Evolutionary conservation across 2,329 filamentous ascomycete species (phyloP).

Genomic region (Monosporascus ibericus): DNA sequence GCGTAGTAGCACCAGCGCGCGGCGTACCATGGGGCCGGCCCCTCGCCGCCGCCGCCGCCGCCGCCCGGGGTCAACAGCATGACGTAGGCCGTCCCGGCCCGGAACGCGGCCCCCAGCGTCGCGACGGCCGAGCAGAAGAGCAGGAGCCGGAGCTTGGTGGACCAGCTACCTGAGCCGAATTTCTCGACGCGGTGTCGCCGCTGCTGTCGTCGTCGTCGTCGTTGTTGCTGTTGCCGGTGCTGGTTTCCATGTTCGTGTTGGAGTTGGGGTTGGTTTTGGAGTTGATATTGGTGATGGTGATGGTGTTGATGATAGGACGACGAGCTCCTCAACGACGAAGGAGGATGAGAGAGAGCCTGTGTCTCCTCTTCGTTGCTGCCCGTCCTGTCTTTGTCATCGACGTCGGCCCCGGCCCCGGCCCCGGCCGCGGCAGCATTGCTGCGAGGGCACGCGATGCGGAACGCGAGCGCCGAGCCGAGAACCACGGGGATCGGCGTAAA

Average conservation of each 20-base stretch:
- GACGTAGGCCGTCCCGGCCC: conserved; percentile 49
- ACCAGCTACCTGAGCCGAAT: conserved; percentile 62
- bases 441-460: not conserved
- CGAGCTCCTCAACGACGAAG: conserved; percentile 34
- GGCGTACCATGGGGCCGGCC: conserved; percentile 53
- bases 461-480: conserved; percentile 34
- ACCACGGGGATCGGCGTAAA: conserved; percentile 47
- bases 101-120: conserved; percentile 63
- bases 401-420: not conserved
- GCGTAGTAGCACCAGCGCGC: conserved; percentile 69
- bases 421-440: not conserved
- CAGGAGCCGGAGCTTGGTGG: conserved; percentile 61
- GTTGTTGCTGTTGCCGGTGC: not conserved
- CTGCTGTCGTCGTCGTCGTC: not conserved
- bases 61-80: conserved; percentile 34
- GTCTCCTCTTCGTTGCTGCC: too few species aligned
- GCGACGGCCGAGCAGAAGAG: conserved; percentile 53
- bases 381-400: too few species aligned
- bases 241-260: not conserved
- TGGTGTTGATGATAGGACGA: too few species aligned
- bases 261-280: too few species aligned
- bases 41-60: not conserved
- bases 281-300: too few species aligned
- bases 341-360: conserved; percentile 12
- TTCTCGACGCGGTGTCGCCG: conserved; percentile 37